Evolutionary conservation across 768 basidiomycete genomes (phyloP), one percentile per base, ranked within the genome.

Genomic region (Amanita polypyramis): DNA sequence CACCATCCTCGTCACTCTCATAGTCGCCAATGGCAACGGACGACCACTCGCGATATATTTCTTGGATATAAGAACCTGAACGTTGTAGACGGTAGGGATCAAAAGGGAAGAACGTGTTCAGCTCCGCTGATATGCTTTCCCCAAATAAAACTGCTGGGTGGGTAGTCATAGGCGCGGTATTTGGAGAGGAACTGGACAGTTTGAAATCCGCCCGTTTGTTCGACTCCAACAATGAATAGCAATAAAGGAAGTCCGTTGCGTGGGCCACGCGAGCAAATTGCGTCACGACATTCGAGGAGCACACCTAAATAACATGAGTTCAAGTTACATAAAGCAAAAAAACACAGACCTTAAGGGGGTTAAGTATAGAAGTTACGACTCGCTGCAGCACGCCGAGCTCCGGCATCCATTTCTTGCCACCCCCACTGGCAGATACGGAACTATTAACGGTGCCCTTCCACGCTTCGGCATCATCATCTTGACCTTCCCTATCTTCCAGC

Each of bases 91-190:
- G 86, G 69, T 91, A 98, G 2, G 96, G 96, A 63, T 99, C 96
- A 61, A 99, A 99, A 0, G 96, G 96, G 71, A 99, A 99, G 70
- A 97, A 98, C 9, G 83, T 80, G 59, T 91, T 92, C 47, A 98
- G 72, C 51, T 94, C 91, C 7, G 76, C 70, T 43, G 76, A 76
- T 51, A 70, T 56, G 41, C 65, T 65, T 43, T 61, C 66, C 6
- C 64, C 66, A 14, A 37, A 25, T 15, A 67, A 55, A 23, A 63
- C 52, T 9, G 55, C 57, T 15, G 54, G 58, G 51, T 55, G 60
- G n/a, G 59, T 43, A 17, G 14, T 12, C 25, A 50, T 42, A 19
- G 41, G 43, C 32, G 47, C 15, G 7, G 14, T 17, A 5, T 10
- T 38, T n/a, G 33, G 36, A 30, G 38, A 34, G 20, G 37, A 21